Percentiles rank a stretch among this genome's conserved stretches.
phyloP scores from a whole-genome alignment of 306 rosid species.

The Prunus padus region DNA sequence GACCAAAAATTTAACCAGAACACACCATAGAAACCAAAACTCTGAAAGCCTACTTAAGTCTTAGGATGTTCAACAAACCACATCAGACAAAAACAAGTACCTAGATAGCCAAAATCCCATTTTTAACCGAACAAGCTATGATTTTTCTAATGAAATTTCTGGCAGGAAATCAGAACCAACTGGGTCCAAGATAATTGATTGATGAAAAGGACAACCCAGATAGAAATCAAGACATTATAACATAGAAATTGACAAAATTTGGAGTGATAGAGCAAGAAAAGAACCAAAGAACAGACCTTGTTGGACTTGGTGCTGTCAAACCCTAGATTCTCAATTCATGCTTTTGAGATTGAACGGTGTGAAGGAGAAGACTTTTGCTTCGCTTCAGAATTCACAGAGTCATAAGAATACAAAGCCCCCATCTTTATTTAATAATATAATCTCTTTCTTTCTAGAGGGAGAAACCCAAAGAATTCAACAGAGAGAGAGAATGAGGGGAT shows the following conservation, averaged over 20 bases:
- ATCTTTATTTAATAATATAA: constrained; percentile 35
- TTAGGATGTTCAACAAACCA: constrained; percentile 37
- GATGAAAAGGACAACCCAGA: constrained; percentile 4
- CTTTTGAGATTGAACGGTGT: constrained; percentile 65
- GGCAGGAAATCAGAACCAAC: constrained; percentile 37
- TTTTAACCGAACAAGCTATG: constrained; percentile 35
- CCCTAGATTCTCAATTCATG: constrained; percentile 86
- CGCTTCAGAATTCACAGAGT: constrained; percentile 62
- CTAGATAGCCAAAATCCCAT: constrained; percentile 42
- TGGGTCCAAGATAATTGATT: constrained; percentile 16
- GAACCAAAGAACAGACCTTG: constrained; percentile 62
- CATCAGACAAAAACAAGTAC: constrained; percentile 30
- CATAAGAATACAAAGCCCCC: constrained; percentile 59
- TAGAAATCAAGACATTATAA: constrained; percentile 21
- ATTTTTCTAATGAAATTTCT: constrained; percentile 23
- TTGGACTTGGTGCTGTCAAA: constrained; percentile 58
- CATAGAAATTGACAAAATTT: constrained; percentile 31
- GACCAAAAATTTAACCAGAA: constrained; percentile 29
- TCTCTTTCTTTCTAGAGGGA: constrained; percentile 9
- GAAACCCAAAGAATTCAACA: constrained; percentile 8
- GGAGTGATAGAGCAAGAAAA: constrained; percentile 18
- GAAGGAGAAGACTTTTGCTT: constrained; percentile 63
- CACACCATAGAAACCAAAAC: constrained; percentile 29
- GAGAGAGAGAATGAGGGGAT: constrained; percentile 19
- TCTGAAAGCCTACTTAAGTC: constrained; percentile 25